These are phyloP conservation scores for Penicillium sp. DNA, from an alignment of 2,329 filamentous ascomycete species.

Conservation along the genomic window DNA sequence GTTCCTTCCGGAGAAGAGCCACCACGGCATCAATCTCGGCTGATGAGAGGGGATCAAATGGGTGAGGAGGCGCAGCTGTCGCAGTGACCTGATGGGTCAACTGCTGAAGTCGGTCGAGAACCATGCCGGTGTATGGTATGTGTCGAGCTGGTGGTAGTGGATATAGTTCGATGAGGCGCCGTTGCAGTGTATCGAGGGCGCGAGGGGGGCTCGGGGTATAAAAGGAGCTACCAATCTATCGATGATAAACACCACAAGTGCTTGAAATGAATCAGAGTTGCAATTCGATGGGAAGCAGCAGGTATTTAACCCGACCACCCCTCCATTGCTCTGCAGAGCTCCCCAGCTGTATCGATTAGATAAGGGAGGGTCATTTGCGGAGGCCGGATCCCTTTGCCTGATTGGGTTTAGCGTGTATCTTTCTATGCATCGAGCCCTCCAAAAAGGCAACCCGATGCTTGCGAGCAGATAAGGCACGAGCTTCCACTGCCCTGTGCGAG, in stretches of 20 bases:
- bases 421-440: neutral
- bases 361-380: slow-evolving; percentile 20
- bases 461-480: slow-evolving; percentile 6
- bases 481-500: neutral
- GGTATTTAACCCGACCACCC: neutral
- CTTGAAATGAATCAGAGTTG: neutral
- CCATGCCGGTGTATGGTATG: slow-evolving; percentile 46
- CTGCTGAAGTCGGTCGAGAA: slow-evolving; percentile 65
- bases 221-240: neutral
- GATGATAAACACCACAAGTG: neutral
- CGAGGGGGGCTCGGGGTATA: neutral
- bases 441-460: slow-evolving; percentile 27
- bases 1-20: slow-evolving; percentile 66
- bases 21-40: slow-evolving; percentile 74
- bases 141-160: neutral
- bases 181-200: neutral
- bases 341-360: slow-evolving; percentile 12
- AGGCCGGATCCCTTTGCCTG: slow-evolving; percentile 62
- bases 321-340: neutral
- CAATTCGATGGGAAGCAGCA: neutral
- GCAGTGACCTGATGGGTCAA: slow-evolving; percentile 64
- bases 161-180: neutral
- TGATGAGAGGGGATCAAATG: slow-evolving; percentile 74
- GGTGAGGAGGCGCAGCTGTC: slow-evolving; percentile 61
- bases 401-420: slow-evolving; percentile 49